Evolutionary conservation across 2,329 filamentous ascomycete species (phyloP), one percentile per base, ranked within the genome.

Genomic region (Xylaria sp.): DNA sequence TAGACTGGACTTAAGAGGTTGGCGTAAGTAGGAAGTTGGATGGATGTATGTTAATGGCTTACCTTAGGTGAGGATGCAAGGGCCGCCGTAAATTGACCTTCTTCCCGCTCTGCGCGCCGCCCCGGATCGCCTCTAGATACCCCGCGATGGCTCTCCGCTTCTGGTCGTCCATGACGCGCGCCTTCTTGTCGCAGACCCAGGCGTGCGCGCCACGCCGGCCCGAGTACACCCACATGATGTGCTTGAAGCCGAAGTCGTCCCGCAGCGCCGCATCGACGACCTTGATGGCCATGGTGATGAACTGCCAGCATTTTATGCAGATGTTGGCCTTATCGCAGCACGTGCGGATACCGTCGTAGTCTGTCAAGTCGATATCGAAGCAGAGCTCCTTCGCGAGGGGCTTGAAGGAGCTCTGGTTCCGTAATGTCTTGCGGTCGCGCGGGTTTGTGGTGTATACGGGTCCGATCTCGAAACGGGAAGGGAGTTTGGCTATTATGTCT

Each of bases 361-460:
- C 95, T 57, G 95, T 98, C 86, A 99, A 86, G 85, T 99, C 95
- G 72, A 99, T 98, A 89, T 99, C 95, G 77, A 99, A 98, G 71
- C 97, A 97, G 40, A 99, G 82, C 77, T 99, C 95, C 77, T 99
- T 99, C 59, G 91, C 86, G 33, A 97, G 77, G 0, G 95, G 94
- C 67, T 89, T 90, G 80, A 99, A 97, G 8, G 92, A 87, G 37
- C 89, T 86, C 15, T 64, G 64, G 76, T 93, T 94, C 56, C 90
- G 88, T 35, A 98, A 78, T 0, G 89, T 89, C 79, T 98, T 99
- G 72, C 94, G 89, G 72, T 99, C 95, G 70, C 93, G 90, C 0
- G 95, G 95, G 75, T 98, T 97, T 49, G 93, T 91, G 55, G 86
- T 92, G 80, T 99, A 99, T 51, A 97, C 91, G n/a, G 95, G 95